Base-by-base conservation (phyloP, 1,139 yeast genomes). In the Lodderomyces pseudojiufengensis region DNA sequence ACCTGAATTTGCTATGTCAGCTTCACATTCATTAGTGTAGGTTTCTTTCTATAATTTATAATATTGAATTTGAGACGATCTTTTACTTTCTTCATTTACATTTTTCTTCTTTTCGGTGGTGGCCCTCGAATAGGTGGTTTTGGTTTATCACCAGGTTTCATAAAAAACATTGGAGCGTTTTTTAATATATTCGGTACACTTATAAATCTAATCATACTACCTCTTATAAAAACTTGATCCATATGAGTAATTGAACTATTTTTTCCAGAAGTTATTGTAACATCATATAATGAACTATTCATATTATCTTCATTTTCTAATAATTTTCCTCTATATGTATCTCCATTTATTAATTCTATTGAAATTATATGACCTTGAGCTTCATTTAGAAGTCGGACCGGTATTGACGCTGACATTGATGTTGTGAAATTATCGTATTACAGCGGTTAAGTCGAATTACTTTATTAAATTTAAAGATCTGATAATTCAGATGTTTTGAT, bases 361-460 rank as follows among this genome's bases (percentile, higher is more conserved):
- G 95, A 79, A 22, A 92, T 80, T 13, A 80, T 67, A 54, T 92
- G 98, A 31, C 97, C 97, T 68, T 82, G 76, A 3, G 96, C 87
- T 60, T 88, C 98, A 54, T 80, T 86, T 36, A 92, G 70, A 27
- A 92, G 79, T 57, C 90, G 83, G 9, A 88, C 81, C 6, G 97
- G 97, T 33, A 88, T 80, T 33, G 90, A 86, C 41, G 82, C 73
- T 21, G 78, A 69, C 74, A 67, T 67, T 5, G 9, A 12, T 14
- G 16, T 10, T 12, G 25, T n/a, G 10, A 10, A 29, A 48, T 20
- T 28, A 13, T 14, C 10, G 11, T 10, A 9, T 23, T 8, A 16
- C 16, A 4, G 27, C 7, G 14, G 22, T 15, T 2, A 2, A 10
- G n/a, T n/a, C n/a, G n/a, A n/a, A n/a, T n/a, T n/a, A n/a, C n/a